phyloP scores from a whole-genome alignment of 2,329 filamentous ascomycete genomes.

The Xylariaceae sp. region DNA sequence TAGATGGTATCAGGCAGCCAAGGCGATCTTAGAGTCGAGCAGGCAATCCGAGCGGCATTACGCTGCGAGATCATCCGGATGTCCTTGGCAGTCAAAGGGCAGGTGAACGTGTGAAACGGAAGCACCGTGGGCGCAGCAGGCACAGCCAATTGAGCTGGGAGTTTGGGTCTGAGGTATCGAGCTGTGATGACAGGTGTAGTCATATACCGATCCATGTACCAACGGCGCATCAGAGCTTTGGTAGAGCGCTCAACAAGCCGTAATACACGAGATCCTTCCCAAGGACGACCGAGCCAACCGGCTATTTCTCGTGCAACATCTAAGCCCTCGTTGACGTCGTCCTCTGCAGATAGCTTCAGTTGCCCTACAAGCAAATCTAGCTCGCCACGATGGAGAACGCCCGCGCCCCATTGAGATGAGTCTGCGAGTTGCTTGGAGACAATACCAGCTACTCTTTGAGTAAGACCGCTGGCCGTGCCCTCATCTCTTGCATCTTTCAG shows the following conservation, averaged over 20 bases:
- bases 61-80: slow-evolving; percentile 92
- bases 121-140: slow-evolving; percentile 90
- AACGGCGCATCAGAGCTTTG: slow-evolving; percentile 73
- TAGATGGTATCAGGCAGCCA: slow-evolving; percentile 84
- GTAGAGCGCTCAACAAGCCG: slow-evolving; percentile 80
- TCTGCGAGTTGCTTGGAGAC: slow-evolving; percentile 84
- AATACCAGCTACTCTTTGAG: slow-evolving; percentile 85
- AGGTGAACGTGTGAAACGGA: slow-evolving; percentile 97
- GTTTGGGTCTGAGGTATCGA: slow-evolving; percentile 66
- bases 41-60: slow-evolving; percentile 89
- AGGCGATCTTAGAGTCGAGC: slow-evolving; percentile 76
- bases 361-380: slow-evolving; percentile 50
- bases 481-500: slow-evolving; percentile 67
- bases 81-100: slow-evolving; percentile 83
- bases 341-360: slow-evolving; percentile 38
- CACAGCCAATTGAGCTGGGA: slow-evolving; percentile 69
- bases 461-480: slow-evolving; percentile 69
- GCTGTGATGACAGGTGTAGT: slow-evolving; percentile 51
- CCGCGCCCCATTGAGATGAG: slow-evolving; percentile 79
- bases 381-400: slow-evolving; percentile 56
- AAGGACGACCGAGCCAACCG: slow-evolving; percentile 68
- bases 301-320: slow-evolving; percentile 40
- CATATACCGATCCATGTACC: slow-evolving; percentile 81
- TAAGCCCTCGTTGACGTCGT: slow-evolving; percentile 31
- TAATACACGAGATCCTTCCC: slow-evolving; percentile 84